A percentile compares a stretch with the other conserved stretches of the same genome.
Evolutionary conservation across 2,329 filamentous ascomycete genomes (phyloP).

Genomic region (Colletotrichum liaoningense): DNA sequence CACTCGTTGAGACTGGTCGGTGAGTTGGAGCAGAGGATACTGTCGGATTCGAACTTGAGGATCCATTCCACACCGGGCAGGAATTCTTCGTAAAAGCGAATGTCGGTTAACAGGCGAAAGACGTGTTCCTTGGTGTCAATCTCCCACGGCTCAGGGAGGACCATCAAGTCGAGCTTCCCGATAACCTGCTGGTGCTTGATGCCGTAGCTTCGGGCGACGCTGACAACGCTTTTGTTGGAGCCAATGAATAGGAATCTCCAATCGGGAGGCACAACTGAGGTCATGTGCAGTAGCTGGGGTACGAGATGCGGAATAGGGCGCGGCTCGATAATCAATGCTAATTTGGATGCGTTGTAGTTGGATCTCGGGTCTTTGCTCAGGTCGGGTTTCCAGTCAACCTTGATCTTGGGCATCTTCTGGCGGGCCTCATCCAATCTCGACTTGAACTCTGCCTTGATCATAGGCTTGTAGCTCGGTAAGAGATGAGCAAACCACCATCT

Average conservation of each 20-base stretch:
- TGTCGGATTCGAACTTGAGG: constrained; percentile 66
- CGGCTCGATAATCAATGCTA: constrained; percentile 64
- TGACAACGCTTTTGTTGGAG: constrained; percentile 58
- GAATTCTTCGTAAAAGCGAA: constrained; percentile 64
- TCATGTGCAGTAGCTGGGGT: constrained; percentile 63
- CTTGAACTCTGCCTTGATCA: constrained; percentile 52
- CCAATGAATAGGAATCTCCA: constrained; percentile 68
- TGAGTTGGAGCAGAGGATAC: constrained; percentile 66
- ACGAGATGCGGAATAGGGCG: constrained; percentile 60
- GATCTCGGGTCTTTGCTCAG: constrained; percentile 44
- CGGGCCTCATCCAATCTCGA: constrained; percentile 52
- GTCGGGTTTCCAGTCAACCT: constrained; percentile 50
- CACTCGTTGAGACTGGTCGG: constrained; percentile 63
- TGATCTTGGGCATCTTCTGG: constrained; percentile 52
- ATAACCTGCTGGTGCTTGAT: constrained; percentile 60
- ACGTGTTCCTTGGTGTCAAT: constrained; percentile 61
- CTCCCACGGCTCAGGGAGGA: constrained; percentile 59
- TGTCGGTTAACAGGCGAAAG: constrained; percentile 60
- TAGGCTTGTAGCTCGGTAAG: constrained; percentile 55
- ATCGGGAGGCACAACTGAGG: constrained; percentile 64
- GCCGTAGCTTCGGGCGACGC: constrained; percentile 56
- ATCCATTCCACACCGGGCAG: constrained; percentile 64
- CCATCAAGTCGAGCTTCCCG: constrained; percentile 63
- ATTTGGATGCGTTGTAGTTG: constrained; percentile 60
- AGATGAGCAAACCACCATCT: constrained; percentile 62